phyloP scores from a whole-genome alignment of 192 early-diverging fungal species.

The Coemansia sp. region DNA sequence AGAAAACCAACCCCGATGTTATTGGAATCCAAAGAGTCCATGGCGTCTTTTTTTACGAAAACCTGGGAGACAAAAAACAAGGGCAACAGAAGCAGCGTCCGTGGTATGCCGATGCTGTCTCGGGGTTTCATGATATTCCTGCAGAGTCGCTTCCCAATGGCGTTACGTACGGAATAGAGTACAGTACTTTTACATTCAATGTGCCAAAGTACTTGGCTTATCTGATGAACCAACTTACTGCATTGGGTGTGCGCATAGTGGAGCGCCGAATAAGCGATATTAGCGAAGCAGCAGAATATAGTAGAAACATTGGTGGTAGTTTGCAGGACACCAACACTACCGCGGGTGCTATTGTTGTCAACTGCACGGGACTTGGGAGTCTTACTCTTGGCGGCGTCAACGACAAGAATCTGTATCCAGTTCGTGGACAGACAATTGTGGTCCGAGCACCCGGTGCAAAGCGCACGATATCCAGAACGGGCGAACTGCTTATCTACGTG shows the following conservation, averaged over 20 bases:
- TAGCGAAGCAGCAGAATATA: slow-evolving; percentile 11
- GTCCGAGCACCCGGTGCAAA: slow-evolving; percentile 72
- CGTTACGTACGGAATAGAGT: slow-evolving; percentile 25
- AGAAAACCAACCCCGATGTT: slow-evolving; percentile 9
- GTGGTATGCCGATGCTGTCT: slow-evolving; percentile 22
- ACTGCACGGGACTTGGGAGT: slow-evolving; percentile 78
- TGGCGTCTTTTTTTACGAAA: slow-evolving; percentile 19
- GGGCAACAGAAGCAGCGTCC: neutral
- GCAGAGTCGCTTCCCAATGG: slow-evolving; percentile 14
- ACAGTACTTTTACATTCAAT: slow-evolving; percentile 39
- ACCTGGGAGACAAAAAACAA: neutral
- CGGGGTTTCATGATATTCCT: slow-evolving; percentile 7
- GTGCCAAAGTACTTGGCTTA: slow-evolving; percentile 41
- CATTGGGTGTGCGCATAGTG: slow-evolving; percentile 17
- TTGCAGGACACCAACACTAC: neutral
- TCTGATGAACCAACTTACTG: slow-evolving; percentile 18
- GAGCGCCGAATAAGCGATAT: slow-evolving; percentile 19
- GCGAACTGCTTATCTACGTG: slow-evolving; percentile 35
- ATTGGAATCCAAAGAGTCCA: slow-evolving; percentile 25
- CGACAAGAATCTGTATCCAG: slow-evolving; percentile 71
- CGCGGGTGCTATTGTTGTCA: slow-evolving; percentile 57
- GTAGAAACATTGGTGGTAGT: too few species aligned
- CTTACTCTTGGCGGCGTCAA: slow-evolving; percentile 68
- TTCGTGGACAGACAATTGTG: slow-evolving; percentile 80
- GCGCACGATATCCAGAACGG: slow-evolving; percentile 58